Evolutionary conservation across 1,284 basidiomycete species (phyloP), one percentile per base, ranked within the genome.

Genomic region (Cryptococcus hybrid): DNA sequence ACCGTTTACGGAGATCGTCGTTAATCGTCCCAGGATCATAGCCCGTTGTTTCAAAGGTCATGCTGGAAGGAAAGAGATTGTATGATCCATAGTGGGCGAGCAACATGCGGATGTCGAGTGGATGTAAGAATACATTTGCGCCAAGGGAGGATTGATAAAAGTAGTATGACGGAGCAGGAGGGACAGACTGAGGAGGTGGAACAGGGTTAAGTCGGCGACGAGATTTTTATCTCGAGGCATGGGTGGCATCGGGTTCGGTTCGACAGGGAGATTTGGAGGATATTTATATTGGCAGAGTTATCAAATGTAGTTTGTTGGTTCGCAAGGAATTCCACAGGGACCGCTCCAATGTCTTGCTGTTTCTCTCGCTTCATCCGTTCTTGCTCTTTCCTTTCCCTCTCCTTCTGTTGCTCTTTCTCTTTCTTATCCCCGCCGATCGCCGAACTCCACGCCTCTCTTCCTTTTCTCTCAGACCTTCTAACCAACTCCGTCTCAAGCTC

Each of bases 121-220:
- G 94, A 71, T 96, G 92, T 12, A 99, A 84, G 80, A 90, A 99
- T 67, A 98, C 84, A 15, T 91, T 89, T 60, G 91, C 83, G 13
- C 95, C 96, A 2, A 90, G 90, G 0, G 91, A 86, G 9, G 92
- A 90, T 77, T 99, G 96, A 77, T 97, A 77, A 91, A 99, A 18
- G 70, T 89, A 92, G 78, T 96, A 98, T 2, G 71, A 68, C 1
- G 72, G 73, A 3, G 72, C 74, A 18, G 64, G 67, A 3, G 70
- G 68, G 7, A 63, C 47, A 56, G 59, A 39, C 55, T 60, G 61
- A n/a, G 59, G 61, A 11, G 51, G 53, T 13, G 69, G 48, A 42
- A 66, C 66, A 13, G 72, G 59, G 9, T 72, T 52, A 7, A 60
- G 55, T 63, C 56, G 59, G 13, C 43, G 43, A 47, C 67, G 63